Evolutionary conservation across 768 basidiomycete genomes (phyloP), one percentile per base, ranked within the genome.

Genomic region (Leucosporidium scottii): DNA sequence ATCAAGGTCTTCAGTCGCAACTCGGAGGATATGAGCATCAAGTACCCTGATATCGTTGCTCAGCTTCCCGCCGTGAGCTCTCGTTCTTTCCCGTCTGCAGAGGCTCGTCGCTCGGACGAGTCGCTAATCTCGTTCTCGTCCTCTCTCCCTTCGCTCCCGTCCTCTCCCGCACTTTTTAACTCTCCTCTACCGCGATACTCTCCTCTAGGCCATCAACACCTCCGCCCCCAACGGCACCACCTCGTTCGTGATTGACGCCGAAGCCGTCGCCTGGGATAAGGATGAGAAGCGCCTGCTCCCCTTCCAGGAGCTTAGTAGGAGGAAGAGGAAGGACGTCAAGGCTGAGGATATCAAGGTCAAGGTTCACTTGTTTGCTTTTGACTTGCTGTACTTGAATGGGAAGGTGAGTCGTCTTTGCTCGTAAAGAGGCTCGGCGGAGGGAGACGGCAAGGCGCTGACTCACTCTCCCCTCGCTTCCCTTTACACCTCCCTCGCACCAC

Each of bases 11-110:
- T 97, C 79, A 65, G 59, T 20, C 82, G 96, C 64, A 99, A 99
- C 78, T 96, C 93, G 30, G 96, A 99, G 78, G 93, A 99, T 74
- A 99, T 98, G 96, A 93, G 89, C 77, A 91, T 91, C 78, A 99
- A 99, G 77, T 99, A 98, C 80, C 96, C 96, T 0, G 96, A 99
- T 81, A 82, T 99, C n/a, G 85, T 96, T 17, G 90, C 91, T 68
- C 93, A 97, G 76, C 82, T 97, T 25, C 91, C 93, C 7, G 84
- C 84, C 59, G 94, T 93, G 67, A 65, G 78, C 70, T 57, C 81
- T 75, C n/a, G n/a, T 13, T 48, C 61, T 48, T 21, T 23, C 25
- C 34, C 34, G n/a, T n/a, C n/a, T n/a, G n/a, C n/a, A n/a, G n/a
- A n/a, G n/a, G n/a, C n/a, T 34, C n/a, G 48, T 56, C 44, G 34